phyloP scores from a whole-genome alignment of 768 basidiomycete genomes.

The Crepidotus variabilis region DNA sequence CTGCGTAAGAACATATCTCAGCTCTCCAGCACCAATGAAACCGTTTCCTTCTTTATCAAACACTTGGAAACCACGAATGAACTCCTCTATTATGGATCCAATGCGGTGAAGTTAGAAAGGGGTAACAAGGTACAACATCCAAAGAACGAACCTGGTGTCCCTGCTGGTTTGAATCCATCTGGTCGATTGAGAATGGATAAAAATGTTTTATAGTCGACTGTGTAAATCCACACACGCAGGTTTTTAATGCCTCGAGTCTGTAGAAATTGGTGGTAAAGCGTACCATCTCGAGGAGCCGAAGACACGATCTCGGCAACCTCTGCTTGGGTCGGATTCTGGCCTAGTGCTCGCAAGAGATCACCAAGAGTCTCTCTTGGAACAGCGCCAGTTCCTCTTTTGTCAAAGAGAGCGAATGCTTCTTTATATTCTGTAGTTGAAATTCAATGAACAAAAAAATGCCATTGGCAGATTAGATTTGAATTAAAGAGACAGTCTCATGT shows the following conservation, averaged over 20 bases:
- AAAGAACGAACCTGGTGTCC: constrained; percentile 75
- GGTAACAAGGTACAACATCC: no score
- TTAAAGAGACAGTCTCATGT: background rate
- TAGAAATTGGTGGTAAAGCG: constrained; percentile 9
- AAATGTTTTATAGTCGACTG: constrained; percentile 93
- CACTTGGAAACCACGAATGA: constrained; percentile 98
- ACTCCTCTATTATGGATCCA: constrained; percentile 68
- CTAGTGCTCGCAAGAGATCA: constrained; percentile 88
- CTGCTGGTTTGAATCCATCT: constrained; percentile 96
- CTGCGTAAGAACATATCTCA: constrained; percentile 91
- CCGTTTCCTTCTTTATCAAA: constrained; percentile 97
- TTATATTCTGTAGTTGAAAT: constrained; percentile 74
- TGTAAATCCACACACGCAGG: background rate
- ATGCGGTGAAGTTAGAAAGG: background rate
- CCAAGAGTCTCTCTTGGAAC: constrained; percentile 88
- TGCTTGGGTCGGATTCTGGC: constrained; percentile 99
- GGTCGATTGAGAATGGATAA: constrained; percentile 88
- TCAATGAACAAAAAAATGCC: constrained; percentile 12
- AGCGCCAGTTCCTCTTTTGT: constrained; percentile 91
- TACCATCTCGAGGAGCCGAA: constrained; percentile 74
- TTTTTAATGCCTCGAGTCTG: background rate
- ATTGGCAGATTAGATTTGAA: background rate
- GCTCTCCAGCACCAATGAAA: constrained; percentile 86
- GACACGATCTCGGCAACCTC: constrained; percentile 84
- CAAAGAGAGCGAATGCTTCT: constrained; percentile 96